Percentiles rank a stretch among this genome's conserved stretches.
Conservation (phyloP, 306 rosid species). For the Calophaca sinica region DNA sequence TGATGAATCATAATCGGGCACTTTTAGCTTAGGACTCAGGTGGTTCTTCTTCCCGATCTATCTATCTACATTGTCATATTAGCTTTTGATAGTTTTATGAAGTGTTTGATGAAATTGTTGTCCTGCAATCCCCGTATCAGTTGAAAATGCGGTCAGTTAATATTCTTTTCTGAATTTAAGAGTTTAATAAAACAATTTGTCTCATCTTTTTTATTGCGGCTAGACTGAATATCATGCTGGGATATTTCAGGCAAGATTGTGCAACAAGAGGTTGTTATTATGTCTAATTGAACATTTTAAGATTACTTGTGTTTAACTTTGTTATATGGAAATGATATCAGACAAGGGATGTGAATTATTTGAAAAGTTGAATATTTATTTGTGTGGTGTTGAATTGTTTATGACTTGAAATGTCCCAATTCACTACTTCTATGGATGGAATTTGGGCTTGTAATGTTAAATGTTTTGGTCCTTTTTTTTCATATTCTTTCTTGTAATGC, state of each 20-base stretch:
- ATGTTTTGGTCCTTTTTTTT: background rate
- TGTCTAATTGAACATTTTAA: slow-evolving; percentile 1
- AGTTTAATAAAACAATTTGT: background rate
- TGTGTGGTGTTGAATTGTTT: background rate
- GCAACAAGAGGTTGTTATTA: background rate
- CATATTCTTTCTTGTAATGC: slow-evolving; percentile 18
- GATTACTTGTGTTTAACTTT: background rate
- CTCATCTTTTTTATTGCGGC: background rate
- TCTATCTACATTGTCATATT: slow-evolving; percentile 3
- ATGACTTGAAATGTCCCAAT: background rate
- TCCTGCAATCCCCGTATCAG: background rate
- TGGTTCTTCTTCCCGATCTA: background rate
- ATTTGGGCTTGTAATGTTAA: background rate
- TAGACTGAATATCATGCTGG: slow-evolving; percentile 14
- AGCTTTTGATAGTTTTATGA: background rate
- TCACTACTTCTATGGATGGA: slow-evolving; percentile 1
- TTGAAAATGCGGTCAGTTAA: background rate
- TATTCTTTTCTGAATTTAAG: slow-evolving; percentile 9
- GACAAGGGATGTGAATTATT: too few relatives aligned
- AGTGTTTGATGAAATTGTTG: slow-evolving; percentile 31
- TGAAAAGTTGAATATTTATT: background rate
- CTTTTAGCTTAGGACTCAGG: background rate
- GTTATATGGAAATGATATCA: background rate
- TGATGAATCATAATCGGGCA: background rate
- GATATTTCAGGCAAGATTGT: slow-evolving; percentile 9